Evolutionary conservation across 164 flowering plant genomes (phyloP), one percentile per base, ranked within the genome.

Genomic region (Annona cherimola): DNA sequence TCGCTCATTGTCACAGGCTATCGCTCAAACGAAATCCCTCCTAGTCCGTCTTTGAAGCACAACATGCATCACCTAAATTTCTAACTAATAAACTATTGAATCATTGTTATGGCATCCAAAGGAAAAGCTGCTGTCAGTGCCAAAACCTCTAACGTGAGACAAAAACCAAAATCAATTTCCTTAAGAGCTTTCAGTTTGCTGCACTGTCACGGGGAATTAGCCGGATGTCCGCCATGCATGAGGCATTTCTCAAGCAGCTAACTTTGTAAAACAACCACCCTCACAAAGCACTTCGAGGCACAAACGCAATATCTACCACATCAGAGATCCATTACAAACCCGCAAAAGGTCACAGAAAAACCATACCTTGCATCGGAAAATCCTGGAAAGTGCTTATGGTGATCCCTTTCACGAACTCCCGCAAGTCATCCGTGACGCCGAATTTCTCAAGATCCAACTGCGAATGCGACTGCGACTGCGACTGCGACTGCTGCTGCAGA

Each of bases 401-500:
- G 57, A 94, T 86, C 45, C 80, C 94, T 79, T 86, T 88, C 1
- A 90, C 90, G 72, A 94, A 94, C 75, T 94, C 98, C 62, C 90
- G 74, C 78, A 94, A 72, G 40, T 91, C 97, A 63, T 90, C 90
- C 9, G 89, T 90, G 41, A 94, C 80, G 8, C 97, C 98, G 70
- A 83, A 94, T 74, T 66, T 78, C 81, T 85, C 88, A 50, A 92
- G 87, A 80, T 90, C 90, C 43, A 57, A 54, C 62, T 45, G 62
- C 26, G 39, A 50, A 14, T 45, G 63, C 1, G 77, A 68, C 41
- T 12, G 68, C 19, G 63, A 8, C 19, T 70, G 7, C 66, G 70
- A 63, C n/a, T n/a, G 35, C 35, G 35, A 26, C 35, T 26, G 35
- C 35, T 26, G 35, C 35, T 26, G 35, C 35, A 26, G 35, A 26